Percentiles rank a stretch among this genome's conserved stretches.
Conservation (phyloP, 768 basidiomycete species). For the Omphalotus guepiniiformis region DNA sequence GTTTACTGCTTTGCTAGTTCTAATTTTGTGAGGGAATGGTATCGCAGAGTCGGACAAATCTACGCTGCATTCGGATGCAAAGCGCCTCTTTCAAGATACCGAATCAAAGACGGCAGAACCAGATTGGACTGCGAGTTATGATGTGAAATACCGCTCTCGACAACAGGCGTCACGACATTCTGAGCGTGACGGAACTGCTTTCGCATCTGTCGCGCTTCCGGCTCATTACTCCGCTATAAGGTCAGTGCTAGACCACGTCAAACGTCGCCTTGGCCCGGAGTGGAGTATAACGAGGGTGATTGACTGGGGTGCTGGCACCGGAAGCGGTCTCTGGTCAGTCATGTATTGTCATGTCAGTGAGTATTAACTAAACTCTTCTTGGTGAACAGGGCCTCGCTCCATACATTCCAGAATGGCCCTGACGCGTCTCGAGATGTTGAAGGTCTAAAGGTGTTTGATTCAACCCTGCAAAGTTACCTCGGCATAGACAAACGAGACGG, state of each 20-base stretch:
- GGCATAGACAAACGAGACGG: slow-evolving; percentile 79
- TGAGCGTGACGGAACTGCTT: slow-evolving; percentile 76
- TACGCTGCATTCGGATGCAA: slow-evolving; percentile 64
- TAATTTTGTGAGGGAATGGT: too few species aligned
- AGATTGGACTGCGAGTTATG: slow-evolving; percentile 53
- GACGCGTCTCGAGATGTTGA: slow-evolving; percentile 17
- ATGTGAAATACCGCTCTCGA: slow-evolving; percentile 56
- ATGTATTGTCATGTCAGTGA: not conserved
- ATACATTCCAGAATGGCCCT: slow-evolving; percentile 52
- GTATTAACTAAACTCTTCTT: slow-evolving; percentile 11
- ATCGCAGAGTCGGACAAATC: slow-evolving; percentile 57
- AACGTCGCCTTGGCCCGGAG: slow-evolving; percentile 55
- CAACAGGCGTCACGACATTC: slow-evolving; percentile 55
- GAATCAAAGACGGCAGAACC: slow-evolving; percentile 23
- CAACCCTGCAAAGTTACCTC: slow-evolving; percentile 57
- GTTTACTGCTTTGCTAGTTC: slow-evolving; percentile 4
- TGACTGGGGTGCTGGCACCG: slow-evolving; percentile 84
- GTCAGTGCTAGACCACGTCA: slow-evolving; percentile 67
- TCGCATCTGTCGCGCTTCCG: slow-evolving; percentile 81
- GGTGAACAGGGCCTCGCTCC: slow-evolving; percentile 55
- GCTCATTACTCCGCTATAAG: slow-evolving; percentile 79
- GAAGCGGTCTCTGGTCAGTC: slow-evolving; percentile 77
- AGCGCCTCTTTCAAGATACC: slow-evolving; percentile 57
- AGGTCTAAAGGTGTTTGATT: slow-evolving; percentile 39
- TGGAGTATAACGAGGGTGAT: slow-evolving; percentile 60